Evolutionary conservation across 192 early-diverging fungal species (phyloP).

Genomic region (Backusella sp.): DNA sequence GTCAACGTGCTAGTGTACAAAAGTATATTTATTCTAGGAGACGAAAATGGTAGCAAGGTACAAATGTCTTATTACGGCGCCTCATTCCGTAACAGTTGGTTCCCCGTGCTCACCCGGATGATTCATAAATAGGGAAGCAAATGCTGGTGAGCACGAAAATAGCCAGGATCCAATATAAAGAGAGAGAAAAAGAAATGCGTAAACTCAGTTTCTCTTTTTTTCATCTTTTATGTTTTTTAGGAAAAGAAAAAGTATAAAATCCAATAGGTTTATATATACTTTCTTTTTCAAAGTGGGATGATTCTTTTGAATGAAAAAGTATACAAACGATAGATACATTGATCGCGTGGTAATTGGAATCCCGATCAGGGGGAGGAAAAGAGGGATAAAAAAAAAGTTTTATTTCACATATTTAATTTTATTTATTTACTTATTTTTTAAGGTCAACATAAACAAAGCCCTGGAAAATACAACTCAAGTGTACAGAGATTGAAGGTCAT

Average conservation of each 20-base stretch:
- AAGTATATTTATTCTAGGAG: background rate
- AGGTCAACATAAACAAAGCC: background rate
- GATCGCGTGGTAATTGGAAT: background rate
- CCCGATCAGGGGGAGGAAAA: background rate
- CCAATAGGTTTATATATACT: background rate
- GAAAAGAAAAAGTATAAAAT: background rate
- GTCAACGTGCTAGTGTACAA: background rate
- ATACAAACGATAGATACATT: background rate
- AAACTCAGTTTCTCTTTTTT: background rate
- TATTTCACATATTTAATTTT: background rate
- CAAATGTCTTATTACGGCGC: background rate
- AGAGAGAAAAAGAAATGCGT: background rate
- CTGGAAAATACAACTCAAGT: conserved; percentile 20
- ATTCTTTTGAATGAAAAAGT: background rate
- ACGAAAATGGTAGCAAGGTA: background rate
- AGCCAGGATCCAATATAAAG: background rate
- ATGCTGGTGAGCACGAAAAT: background rate
- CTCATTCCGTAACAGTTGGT: background rate
- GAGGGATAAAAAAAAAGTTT: background rate
- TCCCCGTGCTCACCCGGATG: conserved; percentile 13
- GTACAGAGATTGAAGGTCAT: conserved; percentile 33
- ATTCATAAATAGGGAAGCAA: conserved; percentile 5
- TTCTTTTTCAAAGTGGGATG: background rate
- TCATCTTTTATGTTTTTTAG: background rate
- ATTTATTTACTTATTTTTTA: background rate